Percentiles rank a stretch among this genome's conserved stretches.
Evolutionary conservation across 176 grass and related monocot species (phyloP).

Genomic region (Pontederia crassipes): DNA sequence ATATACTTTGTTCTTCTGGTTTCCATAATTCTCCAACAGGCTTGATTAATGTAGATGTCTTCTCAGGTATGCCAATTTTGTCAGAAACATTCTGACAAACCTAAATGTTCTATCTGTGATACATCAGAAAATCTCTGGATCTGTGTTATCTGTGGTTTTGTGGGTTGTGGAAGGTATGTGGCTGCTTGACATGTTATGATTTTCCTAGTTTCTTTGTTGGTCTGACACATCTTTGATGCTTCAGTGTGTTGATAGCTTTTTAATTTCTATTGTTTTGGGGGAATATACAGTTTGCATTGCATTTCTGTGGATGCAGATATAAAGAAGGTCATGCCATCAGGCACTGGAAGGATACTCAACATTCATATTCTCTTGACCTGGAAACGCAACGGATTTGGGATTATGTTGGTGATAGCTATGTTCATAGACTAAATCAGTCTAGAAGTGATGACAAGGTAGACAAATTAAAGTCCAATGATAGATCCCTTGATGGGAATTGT

Average conservation of each 20-base stretch:
- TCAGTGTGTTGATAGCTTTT: too few relatives aligned
- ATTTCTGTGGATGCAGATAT: constrained; percentile 34
- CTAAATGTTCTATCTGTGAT: constrained; percentile 85
- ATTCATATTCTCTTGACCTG: constrained; percentile 85
- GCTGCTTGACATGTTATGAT: background rate
- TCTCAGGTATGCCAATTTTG: constrained; percentile 92
- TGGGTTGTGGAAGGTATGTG: constrained; percentile 91
- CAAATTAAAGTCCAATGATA: constrained; percentile 56
- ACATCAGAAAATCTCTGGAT: constrained; percentile 91
- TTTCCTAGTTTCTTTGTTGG: background rate
- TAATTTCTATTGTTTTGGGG: background rate
- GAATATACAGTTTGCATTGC: background rate
- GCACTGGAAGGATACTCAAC: constrained; percentile 91
- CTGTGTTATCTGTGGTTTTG: constrained; percentile 95
- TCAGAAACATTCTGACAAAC: constrained; percentile 68
- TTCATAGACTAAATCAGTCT: constrained; percentile 88
- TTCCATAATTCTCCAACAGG: background rate
- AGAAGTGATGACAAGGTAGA: constrained; percentile 55
- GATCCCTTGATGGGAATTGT: constrained; percentile 32
- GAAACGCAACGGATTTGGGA: constrained; percentile 94
- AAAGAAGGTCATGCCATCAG: constrained; percentile 91
- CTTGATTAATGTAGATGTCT: background rate
- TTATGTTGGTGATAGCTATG: constrained; percentile 91
- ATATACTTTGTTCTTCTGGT: too few relatives aligned
- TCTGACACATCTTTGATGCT: too few relatives aligned